These are phyloP conservation scores for Eragrostis nindensis DNA, from an alignment of 176 grass and related monocot species.

Conservation along the genomic window DNA sequence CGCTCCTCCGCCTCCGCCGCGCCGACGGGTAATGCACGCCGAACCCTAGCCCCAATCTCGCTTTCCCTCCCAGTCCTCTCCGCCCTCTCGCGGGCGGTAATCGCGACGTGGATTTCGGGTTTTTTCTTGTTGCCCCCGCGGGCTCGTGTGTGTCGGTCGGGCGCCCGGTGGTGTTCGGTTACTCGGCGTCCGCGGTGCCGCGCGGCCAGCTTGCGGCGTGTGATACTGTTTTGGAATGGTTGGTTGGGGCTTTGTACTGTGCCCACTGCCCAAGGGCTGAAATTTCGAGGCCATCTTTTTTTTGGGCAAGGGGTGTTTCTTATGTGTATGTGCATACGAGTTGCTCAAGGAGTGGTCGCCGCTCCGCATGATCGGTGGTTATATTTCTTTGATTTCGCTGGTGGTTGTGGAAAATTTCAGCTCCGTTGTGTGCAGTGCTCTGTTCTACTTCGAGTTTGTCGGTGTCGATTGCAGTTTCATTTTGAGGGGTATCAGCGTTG, in stretches of 20 bases:
- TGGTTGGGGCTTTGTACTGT: background rate
- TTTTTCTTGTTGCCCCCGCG: background rate
- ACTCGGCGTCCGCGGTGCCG: background rate
- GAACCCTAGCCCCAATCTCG: background rate
- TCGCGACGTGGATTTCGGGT: background rate
- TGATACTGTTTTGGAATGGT: background rate
- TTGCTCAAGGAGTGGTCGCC: background rate
- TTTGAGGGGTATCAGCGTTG: background rate
- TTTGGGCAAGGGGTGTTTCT: background rate
- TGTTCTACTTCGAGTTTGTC: background rate
- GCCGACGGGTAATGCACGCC: constrained; percentile 27
- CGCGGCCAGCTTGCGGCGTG: background rate
- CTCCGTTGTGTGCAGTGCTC: background rate
- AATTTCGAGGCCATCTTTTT: background rate
- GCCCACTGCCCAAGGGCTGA: background rate
- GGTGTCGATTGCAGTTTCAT: background rate
- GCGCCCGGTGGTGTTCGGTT: background rate
- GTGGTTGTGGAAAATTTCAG: background rate
- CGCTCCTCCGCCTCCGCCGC: background rate
- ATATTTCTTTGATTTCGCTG: background rate
- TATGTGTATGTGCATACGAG: background rate
- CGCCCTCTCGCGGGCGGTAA: background rate
- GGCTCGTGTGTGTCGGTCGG: background rate
- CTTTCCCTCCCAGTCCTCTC: background rate
- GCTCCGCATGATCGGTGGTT: background rate